Conservation (phyloP, 805 yeast species). For the Lachancea lanzarotensis region DNA sequence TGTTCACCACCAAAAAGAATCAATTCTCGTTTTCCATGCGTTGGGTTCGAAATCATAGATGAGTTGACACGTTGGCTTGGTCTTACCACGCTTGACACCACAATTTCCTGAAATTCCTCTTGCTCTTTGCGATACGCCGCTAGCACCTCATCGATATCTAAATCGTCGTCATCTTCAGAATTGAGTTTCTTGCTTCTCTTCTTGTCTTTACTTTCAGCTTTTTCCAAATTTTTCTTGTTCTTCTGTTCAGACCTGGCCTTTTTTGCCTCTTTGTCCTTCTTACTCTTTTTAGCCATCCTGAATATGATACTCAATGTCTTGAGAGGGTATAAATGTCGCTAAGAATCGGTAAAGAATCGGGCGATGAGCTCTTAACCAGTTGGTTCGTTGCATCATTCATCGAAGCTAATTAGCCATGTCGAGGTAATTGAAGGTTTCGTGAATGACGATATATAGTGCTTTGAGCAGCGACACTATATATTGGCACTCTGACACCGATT, state of each 20-base stretch:
- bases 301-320: background rate
- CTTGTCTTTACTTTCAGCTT: slow-evolving; percentile 69
- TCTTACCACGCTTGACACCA: slow-evolving; percentile 46
- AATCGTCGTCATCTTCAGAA: slow-evolving; percentile 75
- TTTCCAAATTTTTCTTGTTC: slow-evolving; percentile 64
- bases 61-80: slow-evolving; percentile 73
- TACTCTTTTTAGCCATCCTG: slow-evolving; percentile 78
- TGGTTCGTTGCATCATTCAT: too few relatives aligned
- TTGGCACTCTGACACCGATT: too few relatives aligned
- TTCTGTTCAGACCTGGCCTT: slow-evolving; percentile 84
- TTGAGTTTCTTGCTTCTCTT: slow-evolving; percentile 59
- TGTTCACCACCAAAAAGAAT: slow-evolving; percentile 87
- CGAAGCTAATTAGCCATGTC: too few relatives aligned
- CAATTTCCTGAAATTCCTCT: slow-evolving; percentile 65
- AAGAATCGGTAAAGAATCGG: too few relatives aligned
- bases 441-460: too few relatives aligned
- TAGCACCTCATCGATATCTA: slow-evolving; percentile 78
- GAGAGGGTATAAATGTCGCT: too few relatives aligned
- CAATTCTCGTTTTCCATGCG: slow-evolving; percentile 69
- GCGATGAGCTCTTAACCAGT: background rate
- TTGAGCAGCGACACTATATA: too few relatives aligned
- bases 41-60: slow-evolving; percentile 67
- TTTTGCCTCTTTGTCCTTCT: slow-evolving; percentile 84
- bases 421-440: too few relatives aligned
- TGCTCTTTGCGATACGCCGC: slow-evolving; percentile 76